Evolutionary conservation across 306 rosid genomes (phyloP).

Genomic region (Prunus campanulata): DNA sequence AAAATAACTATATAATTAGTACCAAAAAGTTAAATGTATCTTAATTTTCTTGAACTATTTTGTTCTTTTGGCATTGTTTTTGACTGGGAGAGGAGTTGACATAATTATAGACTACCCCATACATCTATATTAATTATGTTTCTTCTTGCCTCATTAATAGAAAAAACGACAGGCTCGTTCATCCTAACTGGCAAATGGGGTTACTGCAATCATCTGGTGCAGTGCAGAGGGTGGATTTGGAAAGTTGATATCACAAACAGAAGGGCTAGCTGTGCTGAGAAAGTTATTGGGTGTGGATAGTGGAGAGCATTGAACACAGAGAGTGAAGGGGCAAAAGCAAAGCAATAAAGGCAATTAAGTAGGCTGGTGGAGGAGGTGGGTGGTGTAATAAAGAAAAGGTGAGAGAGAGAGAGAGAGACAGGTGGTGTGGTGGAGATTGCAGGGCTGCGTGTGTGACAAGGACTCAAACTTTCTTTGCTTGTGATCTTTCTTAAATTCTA

Average conservation of each 20-base stretch:
- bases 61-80: too few species aligned
- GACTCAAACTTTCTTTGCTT: conserved; percentile 22
- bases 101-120: not conserved
- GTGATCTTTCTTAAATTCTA: conserved; percentile 28
- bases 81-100: not conserved
- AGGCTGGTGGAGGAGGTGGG: conserved; percentile 55
- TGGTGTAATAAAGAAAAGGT: conserved; percentile 44
- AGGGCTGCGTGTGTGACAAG: conserved; percentile 7
- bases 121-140: not conserved
- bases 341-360: conserved; percentile 39
- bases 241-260: not conserved
- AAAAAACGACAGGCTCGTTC: too few species aligned
- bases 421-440: conserved; percentile 21
- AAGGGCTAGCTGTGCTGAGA: not conserved
- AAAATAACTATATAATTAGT: too few species aligned
- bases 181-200: not conserved
- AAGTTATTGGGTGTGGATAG: not conserved
- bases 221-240: too few species aligned
- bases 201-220: too few species aligned
- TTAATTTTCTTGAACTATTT: too few species aligned
- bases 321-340: conserved; percentile 27
- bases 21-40: too few species aligned
- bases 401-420: conserved; percentile 4
- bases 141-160: not conserved
- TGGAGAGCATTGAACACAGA: not conserved